Conservation (phyloP, 768 basidiomycete genomes). For the Lactifluus subvellereus region DNA sequence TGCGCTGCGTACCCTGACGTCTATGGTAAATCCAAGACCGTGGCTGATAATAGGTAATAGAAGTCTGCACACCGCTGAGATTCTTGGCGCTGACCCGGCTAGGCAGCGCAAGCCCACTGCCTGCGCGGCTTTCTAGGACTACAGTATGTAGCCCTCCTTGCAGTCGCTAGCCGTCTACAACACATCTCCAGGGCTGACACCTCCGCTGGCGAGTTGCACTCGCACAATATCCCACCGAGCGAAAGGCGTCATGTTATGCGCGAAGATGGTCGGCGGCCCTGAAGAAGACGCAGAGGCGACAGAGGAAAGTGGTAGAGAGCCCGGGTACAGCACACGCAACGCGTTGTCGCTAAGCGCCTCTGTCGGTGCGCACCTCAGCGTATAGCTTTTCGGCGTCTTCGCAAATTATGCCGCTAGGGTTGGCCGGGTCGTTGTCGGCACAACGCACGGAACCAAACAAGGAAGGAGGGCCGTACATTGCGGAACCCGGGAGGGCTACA, state of each 20-base stretch:
- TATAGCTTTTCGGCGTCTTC: slow-evolving; percentile 91
- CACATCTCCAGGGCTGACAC: slow-evolving; percentile 40
- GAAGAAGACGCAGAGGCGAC: slow-evolving; percentile 31
- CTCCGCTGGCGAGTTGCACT: slow-evolving; percentile 46
- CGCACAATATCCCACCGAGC: slow-evolving; percentile 73
- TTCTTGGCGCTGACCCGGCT: slow-evolving; percentile 1
- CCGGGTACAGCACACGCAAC: slow-evolving; percentile 57
- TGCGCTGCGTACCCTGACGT: slow-evolving; percentile 49
- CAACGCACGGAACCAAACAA: neutral
- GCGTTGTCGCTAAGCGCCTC: slow-evolving; percentile 69
- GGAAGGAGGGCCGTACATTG: slow-evolving; percentile 52
- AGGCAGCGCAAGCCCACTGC: slow-evolving; percentile 30
- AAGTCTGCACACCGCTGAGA: neutral
- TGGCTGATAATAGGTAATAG: neutral
- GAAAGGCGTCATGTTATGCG: slow-evolving; percentile 78
- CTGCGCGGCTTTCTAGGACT: slow-evolving; percentile 51
- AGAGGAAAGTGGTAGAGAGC: slow-evolving; percentile 34
- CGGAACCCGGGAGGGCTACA: slow-evolving; percentile 83
- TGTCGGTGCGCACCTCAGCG: slow-evolving; percentile 63
- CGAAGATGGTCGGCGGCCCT: slow-evolving; percentile 44
- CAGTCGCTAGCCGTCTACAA: slow-evolving; percentile 64
- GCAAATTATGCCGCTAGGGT: slow-evolving; percentile 85
- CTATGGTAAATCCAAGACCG: neutral
- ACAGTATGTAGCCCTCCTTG: slow-evolving; percentile 61
- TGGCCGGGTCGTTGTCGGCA: neutral